Percentiles rank a stretch among this genome's conserved stretches.
Evolutionary conservation across 2,329 filamentous ascomycete genomes (phyloP).

Genomic region (Aspergillus hortae): DNA sequence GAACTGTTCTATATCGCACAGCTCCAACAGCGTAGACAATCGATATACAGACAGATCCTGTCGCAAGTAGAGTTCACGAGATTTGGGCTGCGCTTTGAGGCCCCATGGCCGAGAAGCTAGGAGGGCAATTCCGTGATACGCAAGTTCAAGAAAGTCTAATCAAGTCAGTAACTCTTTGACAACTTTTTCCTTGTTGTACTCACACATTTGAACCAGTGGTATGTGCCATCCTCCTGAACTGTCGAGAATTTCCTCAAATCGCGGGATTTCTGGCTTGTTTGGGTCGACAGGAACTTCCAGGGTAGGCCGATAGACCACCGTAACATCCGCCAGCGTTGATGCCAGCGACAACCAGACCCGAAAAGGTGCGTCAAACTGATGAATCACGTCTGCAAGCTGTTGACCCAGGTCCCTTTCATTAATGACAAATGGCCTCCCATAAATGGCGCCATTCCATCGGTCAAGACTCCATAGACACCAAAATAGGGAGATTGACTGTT

Average conservation of each 20-base stretch:
- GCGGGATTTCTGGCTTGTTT: constrained; percentile 8
- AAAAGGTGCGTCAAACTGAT: constrained; percentile 11
- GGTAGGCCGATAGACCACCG: constrained; percentile 11
- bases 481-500: constrained; percentile 10
- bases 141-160: constrained; percentile 10
- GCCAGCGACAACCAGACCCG: constrained; percentile 13
- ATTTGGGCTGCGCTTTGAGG: constrained; percentile 8
- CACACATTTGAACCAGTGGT: neutral
- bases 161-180: neutral
- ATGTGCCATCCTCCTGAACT: constrained; percentile 1
- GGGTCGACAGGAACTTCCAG: constrained; percentile 3
- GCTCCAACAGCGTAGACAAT: constrained; percentile 3
- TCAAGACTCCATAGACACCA: constrained; percentile 24
- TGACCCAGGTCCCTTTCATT: constrained; percentile 17
- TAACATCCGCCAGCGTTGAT: constrained; percentile 7
- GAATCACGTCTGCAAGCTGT: constrained; percentile 7
- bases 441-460: constrained; percentile 19
- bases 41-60: constrained; percentile 7
- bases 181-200: neutral
- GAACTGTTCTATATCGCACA: constrained; percentile 2
- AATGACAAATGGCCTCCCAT: constrained; percentile 19
- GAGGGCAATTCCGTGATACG: constrained; percentile 13
- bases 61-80: constrained; percentile 6
- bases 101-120: constrained; percentile 12
- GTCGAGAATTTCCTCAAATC: constrained; percentile 9